Base-by-base conservation (phyloP, 768 basidiomycete species). In the Pleurotus cornucopiae region DNA sequence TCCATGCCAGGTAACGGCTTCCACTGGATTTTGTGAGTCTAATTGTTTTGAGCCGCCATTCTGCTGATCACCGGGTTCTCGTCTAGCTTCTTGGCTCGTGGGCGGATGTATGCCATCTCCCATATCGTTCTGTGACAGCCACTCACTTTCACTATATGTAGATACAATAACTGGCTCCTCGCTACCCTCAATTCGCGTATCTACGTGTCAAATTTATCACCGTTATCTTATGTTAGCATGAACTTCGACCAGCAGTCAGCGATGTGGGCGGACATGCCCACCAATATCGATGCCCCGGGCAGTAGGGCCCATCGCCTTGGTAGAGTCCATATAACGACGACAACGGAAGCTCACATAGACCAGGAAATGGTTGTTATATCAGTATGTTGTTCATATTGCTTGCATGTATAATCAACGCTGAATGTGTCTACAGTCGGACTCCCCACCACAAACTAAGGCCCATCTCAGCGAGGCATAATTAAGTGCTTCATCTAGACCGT, bases 11-110 rank as follows among this genome's bases (percentile, higher is more conserved):
- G n/a, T 21, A 59, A 56, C 34, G 57, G 56, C 25, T 26, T 59
- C 20, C 58, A 59, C 34, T 49, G 40, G 20, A 57, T 54, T n/a
- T 45, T 56, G 58, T 57, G 18, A 39, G 57, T 56, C n/a, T 38
- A 49, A 12, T 49, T 9, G n/a, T n/a, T 40, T 14, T 20, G 9
- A 13, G 13, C 13, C 44, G 12, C 3, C n/a, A 20, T 16, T n/a
- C 18, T 16, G 12, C 14, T 23, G 34, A 14, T 16, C 40, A 18
- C 18, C 18, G 18, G 14, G 13, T 18, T 16, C 14, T 25, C 40
- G 4, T 30, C 34, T 37, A 23, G 13, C 20, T 54, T 54, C 16
- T 26, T 54, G 5, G 18, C 21, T 11, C 34, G n/a, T 11, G 38
- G 39, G 2, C n/a, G 21, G 20, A 7, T 54, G 52, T 54, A 30